Evolutionary conservation across 768 basidiomycete species (phyloP).

Genomic region (Auricularia heimuer): DNA sequence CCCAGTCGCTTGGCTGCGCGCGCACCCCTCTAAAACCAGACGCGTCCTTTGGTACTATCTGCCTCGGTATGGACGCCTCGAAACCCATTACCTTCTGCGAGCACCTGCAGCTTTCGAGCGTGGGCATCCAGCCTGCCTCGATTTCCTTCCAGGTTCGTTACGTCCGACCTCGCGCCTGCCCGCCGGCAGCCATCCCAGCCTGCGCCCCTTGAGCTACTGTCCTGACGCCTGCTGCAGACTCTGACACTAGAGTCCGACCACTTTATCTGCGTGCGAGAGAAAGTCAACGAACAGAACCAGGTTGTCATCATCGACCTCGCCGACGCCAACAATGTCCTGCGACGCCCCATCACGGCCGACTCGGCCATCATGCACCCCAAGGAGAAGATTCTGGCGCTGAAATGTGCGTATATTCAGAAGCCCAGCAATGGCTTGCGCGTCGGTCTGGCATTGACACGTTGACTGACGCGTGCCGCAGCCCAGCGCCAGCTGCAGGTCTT

Average conservation of each 20-base stretch:
- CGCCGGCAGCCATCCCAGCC: neutral
- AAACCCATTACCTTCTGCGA: slow-evolving; percentile 87
- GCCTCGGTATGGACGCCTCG: slow-evolving; percentile 7
- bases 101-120: slow-evolving; percentile 87
- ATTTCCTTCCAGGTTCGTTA: slow-evolving; percentile 87
- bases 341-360: slow-evolving; percentile 95
- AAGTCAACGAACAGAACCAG: slow-evolving; percentile 89
- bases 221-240: slow-evolving; percentile 37
- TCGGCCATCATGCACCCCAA: slow-evolving; percentile 97
- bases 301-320: slow-evolving; percentile 98
- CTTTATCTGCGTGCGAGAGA: slow-evolving; percentile 96
- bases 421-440: neutral
- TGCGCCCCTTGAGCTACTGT: slow-evolving; percentile 19
- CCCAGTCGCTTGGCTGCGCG: neutral
- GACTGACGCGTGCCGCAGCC: slow-evolving; percentile 37
- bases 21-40: neutral
- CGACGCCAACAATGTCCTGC: slow-evolving; percentile 94
- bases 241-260: slow-evolving; percentile 95
- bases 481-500: slow-evolving; percentile 93
- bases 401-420: slow-evolving; percentile 43
- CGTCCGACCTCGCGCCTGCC: neutral
- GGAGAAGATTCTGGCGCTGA: slow-evolving; percentile 93
- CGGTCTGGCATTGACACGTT: slow-evolving; percentile 2
- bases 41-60: neutral
- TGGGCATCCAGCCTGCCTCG: slow-evolving; percentile 92